Evolutionary conservation across 2,329 filamentous ascomycete genomes (phyloP).

Genomic region (Fusarium lyarnte): DNA sequence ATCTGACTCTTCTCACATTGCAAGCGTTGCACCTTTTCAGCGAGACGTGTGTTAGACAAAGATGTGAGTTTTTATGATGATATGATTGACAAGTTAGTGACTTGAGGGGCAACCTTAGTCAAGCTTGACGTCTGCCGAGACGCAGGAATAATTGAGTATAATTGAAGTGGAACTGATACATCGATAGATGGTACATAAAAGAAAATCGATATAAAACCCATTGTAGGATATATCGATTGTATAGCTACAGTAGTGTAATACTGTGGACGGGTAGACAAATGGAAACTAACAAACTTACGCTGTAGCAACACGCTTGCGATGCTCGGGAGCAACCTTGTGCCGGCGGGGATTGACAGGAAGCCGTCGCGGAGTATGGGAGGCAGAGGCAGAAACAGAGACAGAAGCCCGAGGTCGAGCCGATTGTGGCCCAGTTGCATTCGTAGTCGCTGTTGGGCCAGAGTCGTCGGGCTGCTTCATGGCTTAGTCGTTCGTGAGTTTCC

Average conservation of each 20-base stretch:
- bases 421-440: slow-evolving; percentile 1
- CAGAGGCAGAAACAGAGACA: slow-evolving; percentile 20
- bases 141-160: neutral
- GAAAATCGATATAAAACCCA: neutral
- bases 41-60: slow-evolving; percentile 21
- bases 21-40: slow-evolving; percentile 60
- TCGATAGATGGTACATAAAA: neutral
- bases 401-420: slow-evolving; percentile 20
- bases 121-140: neutral
- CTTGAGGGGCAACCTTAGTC: neutral
- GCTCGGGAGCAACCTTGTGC: slow-evolving; percentile 57
- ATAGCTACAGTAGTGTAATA: neutral
- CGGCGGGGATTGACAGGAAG: slow-evolving; percentile 62
- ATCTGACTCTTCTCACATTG: slow-evolving; percentile 63
- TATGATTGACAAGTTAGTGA: neutral
- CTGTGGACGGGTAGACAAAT: slow-evolving; percentile 1
- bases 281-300: slow-evolving; percentile 52
- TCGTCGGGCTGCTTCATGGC: slow-evolving; percentile 32
- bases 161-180: neutral
- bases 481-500: slow-evolving; percentile 19
- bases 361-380: slow-evolving; percentile 46
- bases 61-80: neutral
- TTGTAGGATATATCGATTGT: neutral
- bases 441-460: slow-evolving; percentile 2
- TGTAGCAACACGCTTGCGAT: slow-evolving; percentile 60